Base-by-base conservation (phyloP, 345 rosid species). In the Dovyalis caffra region DNA sequence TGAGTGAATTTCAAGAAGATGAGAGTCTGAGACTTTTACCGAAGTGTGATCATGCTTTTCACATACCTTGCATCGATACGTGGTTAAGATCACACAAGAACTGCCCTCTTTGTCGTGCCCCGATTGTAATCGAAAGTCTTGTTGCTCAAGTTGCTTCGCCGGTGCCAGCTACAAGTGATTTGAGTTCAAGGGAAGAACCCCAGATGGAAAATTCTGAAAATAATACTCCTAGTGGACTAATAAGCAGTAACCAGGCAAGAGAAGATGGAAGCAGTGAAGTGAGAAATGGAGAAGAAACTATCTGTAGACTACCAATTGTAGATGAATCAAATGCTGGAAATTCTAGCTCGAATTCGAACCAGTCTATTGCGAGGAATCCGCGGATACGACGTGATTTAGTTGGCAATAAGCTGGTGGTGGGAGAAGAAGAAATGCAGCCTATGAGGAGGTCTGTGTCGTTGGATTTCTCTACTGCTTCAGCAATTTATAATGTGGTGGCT, bases 11-110 rank as follows among this genome's bases (percentile, higher is more conserved):
- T 31, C 74, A 85, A 76, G 93, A 92, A 63, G 86, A 85, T 29
- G 97, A 90, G 43, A 73, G 71, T 10, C 85, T 94, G 23, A 81
- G 95, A 78, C 75, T 94, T 51, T 83, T 94, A 75, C 93, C 95
- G 0, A 94, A 91, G 81, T 92, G 98, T 73, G 88, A 85, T 60
- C 98, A 92, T 74, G 95, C 92, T 21, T 94, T 94, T 79, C 98
- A 94, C 81, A 32, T 86, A 28, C 78, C 82, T 16, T 94, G 98
- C 72, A 88, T 94, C 10, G 98, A 92, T 72, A 86, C 93, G 33
- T 92, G 98, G 98, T 76, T 94, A 67, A 81, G 82, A 58, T 86
- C 97, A 7, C 97, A 94, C 78, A 88, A 78, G 83, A 94, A 87
- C 70, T 94, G 98, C 26, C 97, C 98, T 38, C 18, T 92, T 33